phyloP scores from a whole-genome alignment of 2,329 filamentous ascomycete genomes.

The Ophiocordyceps camponoti-rufipedis region DNA sequence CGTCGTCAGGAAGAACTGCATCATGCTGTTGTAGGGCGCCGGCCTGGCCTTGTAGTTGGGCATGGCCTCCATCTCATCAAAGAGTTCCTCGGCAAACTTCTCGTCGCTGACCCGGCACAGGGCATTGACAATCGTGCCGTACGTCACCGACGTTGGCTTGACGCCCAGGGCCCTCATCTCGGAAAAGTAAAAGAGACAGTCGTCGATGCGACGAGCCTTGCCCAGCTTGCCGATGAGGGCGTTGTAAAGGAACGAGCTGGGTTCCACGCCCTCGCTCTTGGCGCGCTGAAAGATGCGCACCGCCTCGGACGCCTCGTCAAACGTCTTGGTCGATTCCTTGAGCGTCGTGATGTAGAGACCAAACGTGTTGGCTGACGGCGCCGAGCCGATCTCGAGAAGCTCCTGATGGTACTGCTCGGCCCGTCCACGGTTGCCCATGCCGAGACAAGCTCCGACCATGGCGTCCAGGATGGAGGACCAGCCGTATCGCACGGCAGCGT shows the following conservation, averaged over 20 bases:
- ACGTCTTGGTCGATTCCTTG: conserved; percentile 93
- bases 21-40: conserved; percentile 97
- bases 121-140: conserved; percentile 95
- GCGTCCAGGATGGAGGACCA: conserved; percentile 94
- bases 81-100: conserved; percentile 92
- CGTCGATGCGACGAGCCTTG: conserved; percentile 92
- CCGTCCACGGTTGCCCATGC: conserved; percentile 58
- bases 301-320: conserved; percentile 91
- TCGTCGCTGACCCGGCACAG: conserved; percentile 94
- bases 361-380: conserved; percentile 92
- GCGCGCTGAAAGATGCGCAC: conserved; percentile 95
- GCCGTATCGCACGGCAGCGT: conserved; percentile 75
- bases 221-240: conserved; percentile 95
- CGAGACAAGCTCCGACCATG: conserved; percentile 86
- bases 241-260: conserved; percentile 95
- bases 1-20: conserved; percentile 96
- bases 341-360: conserved; percentile 98
- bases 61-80: conserved; percentile 98
- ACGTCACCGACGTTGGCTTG: conserved; percentile 91
- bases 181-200: conserved; percentile 93
- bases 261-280: conserved; percentile 83
- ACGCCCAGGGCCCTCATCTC: conserved; percentile 92
- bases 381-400: conserved; percentile 72
- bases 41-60: conserved; percentile 97
- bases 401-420: conserved; percentile 85